Evolutionary conservation across 2,329 filamentous ascomycete species (phyloP).

Genomic region (Pseudopyricularia javanii): DNA sequence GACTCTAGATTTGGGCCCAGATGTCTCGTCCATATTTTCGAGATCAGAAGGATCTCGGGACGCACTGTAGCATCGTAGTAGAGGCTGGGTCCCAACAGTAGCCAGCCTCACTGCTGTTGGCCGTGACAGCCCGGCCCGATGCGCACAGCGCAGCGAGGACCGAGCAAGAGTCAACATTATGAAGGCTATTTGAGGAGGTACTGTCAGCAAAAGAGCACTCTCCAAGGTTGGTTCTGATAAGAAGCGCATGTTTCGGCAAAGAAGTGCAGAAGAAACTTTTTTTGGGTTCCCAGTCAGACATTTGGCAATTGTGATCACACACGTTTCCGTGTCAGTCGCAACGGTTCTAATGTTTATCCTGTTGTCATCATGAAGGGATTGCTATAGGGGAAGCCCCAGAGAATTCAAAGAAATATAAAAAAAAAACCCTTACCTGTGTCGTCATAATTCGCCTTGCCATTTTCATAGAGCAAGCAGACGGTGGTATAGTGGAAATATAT

Average conservation of each 20-base stretch:
- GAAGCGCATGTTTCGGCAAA: no score
- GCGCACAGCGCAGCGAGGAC: not conserved
- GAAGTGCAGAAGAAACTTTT: not conserved
- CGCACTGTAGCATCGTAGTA: not conserved
- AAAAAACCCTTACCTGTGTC: not conserved
- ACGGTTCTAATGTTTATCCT: slow-evolving; percentile 39
- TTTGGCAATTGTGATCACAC: slow-evolving; percentile 41
- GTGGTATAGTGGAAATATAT: not conserved
- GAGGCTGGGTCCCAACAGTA: not conserved
- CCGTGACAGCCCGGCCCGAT: not conserved
- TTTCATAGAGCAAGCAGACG: not conserved
- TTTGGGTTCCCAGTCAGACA: slow-evolving; percentile 14
- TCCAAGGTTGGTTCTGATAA: not conserved
- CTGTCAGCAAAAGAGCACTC: not conserved
- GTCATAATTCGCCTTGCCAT: not conserved
- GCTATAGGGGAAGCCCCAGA: not conserved
- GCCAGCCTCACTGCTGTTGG: not conserved
- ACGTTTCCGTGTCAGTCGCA: slow-evolving; percentile 41
- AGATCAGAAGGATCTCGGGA: not conserved
- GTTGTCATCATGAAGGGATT: slow-evolving; percentile 31
- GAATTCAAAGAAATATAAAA: not conserved
- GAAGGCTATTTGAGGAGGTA: not conserved
- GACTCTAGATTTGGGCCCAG: not conserved
- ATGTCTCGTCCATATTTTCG: not conserved
- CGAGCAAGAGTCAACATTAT: not conserved